Evolutionary conservation across 805 yeast genomes (phyloP).

Genomic region (Torulaspora microellipsoides): DNA sequence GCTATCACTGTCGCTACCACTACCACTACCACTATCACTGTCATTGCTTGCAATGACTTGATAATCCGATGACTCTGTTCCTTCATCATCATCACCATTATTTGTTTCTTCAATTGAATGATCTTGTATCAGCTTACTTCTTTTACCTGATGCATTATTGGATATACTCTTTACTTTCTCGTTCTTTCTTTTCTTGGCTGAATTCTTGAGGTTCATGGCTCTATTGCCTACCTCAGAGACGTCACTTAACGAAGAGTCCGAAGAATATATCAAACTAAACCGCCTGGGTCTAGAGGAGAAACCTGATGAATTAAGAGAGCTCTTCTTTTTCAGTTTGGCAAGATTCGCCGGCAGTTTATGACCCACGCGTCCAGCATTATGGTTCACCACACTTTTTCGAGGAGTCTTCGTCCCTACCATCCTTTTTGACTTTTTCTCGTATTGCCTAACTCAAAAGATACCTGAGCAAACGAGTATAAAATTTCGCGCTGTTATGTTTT

Average conservation of each 20-base stretch:
- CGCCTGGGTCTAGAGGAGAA: conserved; percentile 35
- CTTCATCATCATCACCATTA: conserved; percentile 22
- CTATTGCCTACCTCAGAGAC: conserved; percentile 34
- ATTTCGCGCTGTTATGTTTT: too few species aligned
- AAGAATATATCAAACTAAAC: conserved; percentile 43
- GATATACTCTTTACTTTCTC: conserved; percentile 22
- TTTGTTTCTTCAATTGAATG: conserved; percentile 6
- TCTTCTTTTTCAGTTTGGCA: conserved; percentile 7
- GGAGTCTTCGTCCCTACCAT: conserved; percentile 27
- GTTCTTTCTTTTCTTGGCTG: conserved; percentile 14
- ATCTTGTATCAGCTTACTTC: conserved; percentile 36
- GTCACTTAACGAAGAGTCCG: conserved; percentile 39
- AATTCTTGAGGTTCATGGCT: conserved; percentile 16
- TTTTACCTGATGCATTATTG: conserved; percentile 29
- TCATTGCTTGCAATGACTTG: conserved; percentile 34
- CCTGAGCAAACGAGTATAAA: too few species aligned
- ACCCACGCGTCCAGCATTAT: conserved; percentile 7
- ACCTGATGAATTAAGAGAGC: not conserved
- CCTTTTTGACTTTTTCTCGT: not conserved
- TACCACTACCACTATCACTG: conserved; percentile 39
- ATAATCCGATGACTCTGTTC: conserved; percentile 24
- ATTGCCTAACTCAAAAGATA: too few species aligned
- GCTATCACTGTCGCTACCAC: conserved; percentile 33
- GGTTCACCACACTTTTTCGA: conserved; percentile 17
- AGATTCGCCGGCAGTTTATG: conserved; percentile 13